Base-by-base conservation (phyloP, 768 basidiomycete species). In the Russula foetens region DNA sequence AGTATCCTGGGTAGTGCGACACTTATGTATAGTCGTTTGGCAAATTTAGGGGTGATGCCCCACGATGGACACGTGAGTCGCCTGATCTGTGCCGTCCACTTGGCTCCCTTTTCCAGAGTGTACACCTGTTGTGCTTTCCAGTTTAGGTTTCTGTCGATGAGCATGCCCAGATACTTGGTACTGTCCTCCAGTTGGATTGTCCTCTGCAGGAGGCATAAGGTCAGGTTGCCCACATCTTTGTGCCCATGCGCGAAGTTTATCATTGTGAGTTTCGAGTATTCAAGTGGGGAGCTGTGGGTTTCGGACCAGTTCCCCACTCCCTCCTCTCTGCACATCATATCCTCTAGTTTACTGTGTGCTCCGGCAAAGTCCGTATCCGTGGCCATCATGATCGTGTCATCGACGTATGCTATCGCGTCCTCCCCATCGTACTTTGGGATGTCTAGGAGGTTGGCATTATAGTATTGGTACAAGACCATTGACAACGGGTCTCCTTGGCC, bases 401-500 rank as follows among this genome's bases (percentile, higher is more conserved):
- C 41, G 3, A 43, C 41, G n/a, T 39, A 7, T 1, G 6, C 29
- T 48, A 48, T 9, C 69, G 71, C 0, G 65, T 4, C 3, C n/a
- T 43, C 41, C 4, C 6, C 38, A 6, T n/a, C n/a, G n/a, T n/a
- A n/a, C n/a, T n/a, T n/a, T n/a, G n/a, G n/a, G n/a, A n/a, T n/a
- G n/a, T n/a, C n/a, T n/a, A n/a, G n/a, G n/a, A n/a, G n/a, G n/a
- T n/a, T n/a, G n/a, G n/a, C n/a, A n/a, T n/a, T n/a, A n/a, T n/a
- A n/a, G n/a, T n/a, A n/a, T n/a, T n/a, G n/a, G n/a, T n/a, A n/a
- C n/a, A n/a, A n/a, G n/a, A 0, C 68, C 71, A 1, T 65, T 59
- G 12, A 9, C 3, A 39, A 39, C 6, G 31, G 31, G 38, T 38
- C 0, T 72, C 73, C 44, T 24, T 45, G 44, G 21, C 44, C 44